Evolutionary conservation across 352 stramenopile genomes (phyloP).

Genomic region (Phytopythium sindhum): DNA sequence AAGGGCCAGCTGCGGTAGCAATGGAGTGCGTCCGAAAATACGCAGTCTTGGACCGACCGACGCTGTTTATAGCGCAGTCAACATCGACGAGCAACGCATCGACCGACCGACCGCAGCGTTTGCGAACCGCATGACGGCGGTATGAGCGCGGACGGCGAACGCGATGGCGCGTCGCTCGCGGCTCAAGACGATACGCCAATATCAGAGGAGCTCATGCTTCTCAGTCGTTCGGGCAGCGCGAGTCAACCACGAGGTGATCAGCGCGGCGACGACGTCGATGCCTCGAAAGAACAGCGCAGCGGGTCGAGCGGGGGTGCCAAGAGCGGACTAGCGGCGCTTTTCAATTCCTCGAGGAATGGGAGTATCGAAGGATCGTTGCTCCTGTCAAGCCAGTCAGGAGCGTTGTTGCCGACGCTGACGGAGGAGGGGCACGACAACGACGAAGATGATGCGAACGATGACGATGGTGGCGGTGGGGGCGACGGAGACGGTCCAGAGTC

Average conservation of each 20-base stretch:
- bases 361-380: background rate
- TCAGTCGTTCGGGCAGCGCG: background rate
- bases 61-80: background rate
- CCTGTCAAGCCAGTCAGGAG: background rate
- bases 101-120: background rate
- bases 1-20: slow-evolving; percentile 11
- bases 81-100: no score
- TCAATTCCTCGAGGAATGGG: background rate
- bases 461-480: no score
- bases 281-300: background rate
- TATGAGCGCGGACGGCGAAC: background rate
- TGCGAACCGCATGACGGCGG: background rate
- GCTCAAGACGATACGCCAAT: background rate
- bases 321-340: slow-evolving; percentile 1
- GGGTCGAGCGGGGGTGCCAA: background rate
- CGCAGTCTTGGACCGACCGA: background rate
- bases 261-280: background rate
- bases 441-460: background rate
- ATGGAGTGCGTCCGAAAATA: background rate
- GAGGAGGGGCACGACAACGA: background rate
- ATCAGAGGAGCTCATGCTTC: background rate
- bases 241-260: background rate
- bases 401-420: background rate
- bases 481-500: background rate
- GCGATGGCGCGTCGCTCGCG: background rate